These are phyloP conservation scores for Marsdenia floribunda DNA, from an alignment of 257 asterid genomes.

Conservation along the genomic window DNA sequence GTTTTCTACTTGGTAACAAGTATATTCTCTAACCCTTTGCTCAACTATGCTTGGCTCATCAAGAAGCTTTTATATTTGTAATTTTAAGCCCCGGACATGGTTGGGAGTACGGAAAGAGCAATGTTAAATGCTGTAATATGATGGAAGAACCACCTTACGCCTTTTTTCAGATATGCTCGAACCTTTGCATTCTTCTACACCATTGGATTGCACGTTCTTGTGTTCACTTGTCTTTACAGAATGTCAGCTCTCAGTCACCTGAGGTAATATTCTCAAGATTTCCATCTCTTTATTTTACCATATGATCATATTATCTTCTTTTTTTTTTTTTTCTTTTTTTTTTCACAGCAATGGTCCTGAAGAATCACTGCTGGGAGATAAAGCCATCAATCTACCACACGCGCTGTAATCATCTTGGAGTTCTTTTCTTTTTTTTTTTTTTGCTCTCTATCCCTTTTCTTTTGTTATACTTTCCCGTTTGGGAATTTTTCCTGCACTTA, in stretches of 20 bases:
- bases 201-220: conserved; percentile 88
- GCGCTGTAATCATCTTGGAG: conserved; percentile 35
- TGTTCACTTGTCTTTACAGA: conserved; percentile 91
- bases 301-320: neutral
- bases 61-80: neutral
- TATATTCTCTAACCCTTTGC: conserved; percentile 31
- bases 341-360: conserved; percentile 81
- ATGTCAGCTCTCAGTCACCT: conserved; percentile 96
- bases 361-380: conserved; percentile 46
- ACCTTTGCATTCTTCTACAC: conserved; percentile 94
- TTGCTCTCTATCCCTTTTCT: neutral
- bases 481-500: neutral
- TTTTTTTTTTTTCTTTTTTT: neutral
- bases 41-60: neutral
- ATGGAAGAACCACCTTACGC: conserved; percentile 5
- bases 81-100: no score
- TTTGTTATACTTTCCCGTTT: no score
- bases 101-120: neutral
- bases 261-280: conserved; percentile 35
- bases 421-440: neutral
- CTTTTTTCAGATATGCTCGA: conserved; percentile 69
- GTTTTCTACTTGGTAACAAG: conserved; percentile 92
- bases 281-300: neutral
- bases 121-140: neutral
- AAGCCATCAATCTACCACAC: conserved; percentile 59